phyloP scores from a whole-genome alignment of 169 alveolate genomes.

The Eimeria zaria region DNA sequence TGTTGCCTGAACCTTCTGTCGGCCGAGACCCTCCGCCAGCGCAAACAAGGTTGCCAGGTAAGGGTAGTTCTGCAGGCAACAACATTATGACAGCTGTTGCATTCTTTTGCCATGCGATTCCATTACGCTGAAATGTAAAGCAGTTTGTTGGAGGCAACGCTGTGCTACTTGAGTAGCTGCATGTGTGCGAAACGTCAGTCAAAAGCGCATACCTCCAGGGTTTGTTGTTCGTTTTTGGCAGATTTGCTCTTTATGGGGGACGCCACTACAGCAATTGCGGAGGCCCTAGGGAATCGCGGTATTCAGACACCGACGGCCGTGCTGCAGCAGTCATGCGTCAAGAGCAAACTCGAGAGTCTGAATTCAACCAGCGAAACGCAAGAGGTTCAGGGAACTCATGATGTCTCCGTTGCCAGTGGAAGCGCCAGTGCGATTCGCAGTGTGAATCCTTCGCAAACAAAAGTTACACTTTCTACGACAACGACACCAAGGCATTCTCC shows the following conservation, averaged over 20 bases:
- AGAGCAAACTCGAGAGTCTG: conserved; percentile 42
- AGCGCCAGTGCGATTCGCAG: conserved; percentile 2
- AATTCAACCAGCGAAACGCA: conserved; percentile 42
- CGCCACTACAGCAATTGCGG: conserved; percentile 67
- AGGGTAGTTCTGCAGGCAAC: neutral
- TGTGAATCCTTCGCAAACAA: conserved; percentile 26
- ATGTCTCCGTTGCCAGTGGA: neutral
- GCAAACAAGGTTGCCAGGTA: conserved; percentile 70
- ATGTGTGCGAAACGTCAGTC: neutral
- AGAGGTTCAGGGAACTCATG: conserved; percentile 6
- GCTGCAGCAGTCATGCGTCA: conserved; percentile 30
- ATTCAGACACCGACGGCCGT: conserved; percentile 70
- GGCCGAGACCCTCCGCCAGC: conserved; percentile 28
- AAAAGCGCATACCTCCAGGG: neutral
- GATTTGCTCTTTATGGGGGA: conserved; percentile 69
- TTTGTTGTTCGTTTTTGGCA: conserved; percentile 1
- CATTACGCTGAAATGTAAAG: neutral
- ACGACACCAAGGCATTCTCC: conserved; percentile 50
- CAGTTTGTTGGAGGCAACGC: neutral
- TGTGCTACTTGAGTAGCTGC: neutral
- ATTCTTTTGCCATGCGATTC: neutral
- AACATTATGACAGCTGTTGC: neutral
- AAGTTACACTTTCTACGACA: neutral
- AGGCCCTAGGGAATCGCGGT: conserved; percentile 56
- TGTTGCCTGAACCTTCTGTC: conserved; percentile 29